These are phyloP conservation scores for Venturia pyrina DNA, from an alignment of 2,329 filamentous ascomycete species.

Conservation along the genomic window DNA sequence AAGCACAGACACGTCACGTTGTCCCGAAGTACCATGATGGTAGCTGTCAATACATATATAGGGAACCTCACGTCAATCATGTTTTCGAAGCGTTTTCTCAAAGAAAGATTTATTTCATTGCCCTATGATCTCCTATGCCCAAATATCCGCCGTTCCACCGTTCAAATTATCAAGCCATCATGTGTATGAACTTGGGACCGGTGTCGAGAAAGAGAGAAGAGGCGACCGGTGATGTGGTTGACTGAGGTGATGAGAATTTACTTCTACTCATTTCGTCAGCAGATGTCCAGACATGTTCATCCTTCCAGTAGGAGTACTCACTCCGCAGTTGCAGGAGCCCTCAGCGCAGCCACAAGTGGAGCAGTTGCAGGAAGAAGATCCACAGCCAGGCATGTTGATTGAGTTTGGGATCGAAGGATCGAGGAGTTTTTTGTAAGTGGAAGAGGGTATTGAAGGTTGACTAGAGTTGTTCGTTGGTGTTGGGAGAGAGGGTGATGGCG, in stretches of 20 bases:
- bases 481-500: not conserved
- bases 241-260: not conserved
- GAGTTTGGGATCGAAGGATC: not conserved
- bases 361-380: constrained; percentile 25
- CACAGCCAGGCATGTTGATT: constrained; percentile 26
- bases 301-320: not conserved
- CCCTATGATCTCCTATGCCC: not conserved
- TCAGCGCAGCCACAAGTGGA: constrained; percentile 24
- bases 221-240: not conserved
- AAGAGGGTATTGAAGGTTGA: not conserved
- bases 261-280: constrained; percentile 1
- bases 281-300: not conserved
- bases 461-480: not conserved
- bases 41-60: not conserved
- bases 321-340: constrained; percentile 24
- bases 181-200: not conserved
- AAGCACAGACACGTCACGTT: not conserved
- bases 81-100: not conserved
- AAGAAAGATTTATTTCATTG: not conserved
- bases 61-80: not conserved
- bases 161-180: not conserved
- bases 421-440: constrained; percentile 5
- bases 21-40: not conserved
- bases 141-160: not conserved
- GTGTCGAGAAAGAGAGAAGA: not conserved